phyloP scores from a whole-genome alignment of 192 early-diverging fungal genomes.

The Paraglomus brasilianum region DNA sequence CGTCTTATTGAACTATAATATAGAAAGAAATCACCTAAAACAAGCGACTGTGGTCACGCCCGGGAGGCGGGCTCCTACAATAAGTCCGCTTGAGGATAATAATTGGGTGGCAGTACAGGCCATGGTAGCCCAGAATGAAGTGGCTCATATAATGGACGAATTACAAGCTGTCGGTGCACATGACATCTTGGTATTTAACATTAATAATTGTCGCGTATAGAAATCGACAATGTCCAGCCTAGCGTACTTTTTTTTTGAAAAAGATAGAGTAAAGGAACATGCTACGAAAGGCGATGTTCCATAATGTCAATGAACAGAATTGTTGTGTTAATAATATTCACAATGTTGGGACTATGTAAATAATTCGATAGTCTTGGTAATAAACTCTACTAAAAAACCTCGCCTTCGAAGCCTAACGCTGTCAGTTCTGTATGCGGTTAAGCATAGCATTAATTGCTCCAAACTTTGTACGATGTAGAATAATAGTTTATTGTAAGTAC shows the following conservation, averaged over 20 bases:
- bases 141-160: constrained; percentile 88
- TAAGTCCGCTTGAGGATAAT: constrained; percentile 79
- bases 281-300: background rate
- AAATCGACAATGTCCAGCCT: constrained; percentile 3
- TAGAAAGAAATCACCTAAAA: constrained; percentile 62
- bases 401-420: no score
- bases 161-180: constrained; percentile 82
- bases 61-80: constrained; percentile 89
- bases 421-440: no score
- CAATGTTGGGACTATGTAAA: no score
- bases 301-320: no score
- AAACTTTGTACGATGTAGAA: no score
- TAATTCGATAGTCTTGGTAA: no score
- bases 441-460: no score
- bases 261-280: constrained; percentile 8
- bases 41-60: constrained; percentile 78
- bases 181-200: constrained; percentile 85
- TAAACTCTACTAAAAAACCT: no score
- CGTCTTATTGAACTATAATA: constrained; percentile 91
- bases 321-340: no score
- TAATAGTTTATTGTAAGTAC: no score
- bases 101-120: constrained; percentile 89
- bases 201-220: constrained; percentile 78
- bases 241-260: no score
- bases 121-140: constrained; percentile 80